Evolutionary conservation across 2,329 filamentous ascomycete species (phyloP).

Genomic region (Thelonectria rubi): DNA sequence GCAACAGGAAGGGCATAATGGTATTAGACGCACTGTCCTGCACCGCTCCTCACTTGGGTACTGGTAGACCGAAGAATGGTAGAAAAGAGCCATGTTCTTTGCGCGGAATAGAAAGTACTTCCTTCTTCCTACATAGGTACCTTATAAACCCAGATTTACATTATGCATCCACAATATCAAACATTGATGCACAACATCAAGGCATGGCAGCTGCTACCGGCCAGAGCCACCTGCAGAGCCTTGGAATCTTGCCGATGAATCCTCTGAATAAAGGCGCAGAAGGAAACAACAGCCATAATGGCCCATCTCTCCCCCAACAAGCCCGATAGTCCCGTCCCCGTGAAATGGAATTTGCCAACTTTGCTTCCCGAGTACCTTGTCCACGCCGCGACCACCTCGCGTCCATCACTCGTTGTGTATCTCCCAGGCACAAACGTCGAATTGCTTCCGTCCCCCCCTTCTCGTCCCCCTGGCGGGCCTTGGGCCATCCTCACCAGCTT

Average conservation of each 20-base stretch:
- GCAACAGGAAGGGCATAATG: too few relatives aligned
- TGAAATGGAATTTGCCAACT: slow-evolving; percentile 35
- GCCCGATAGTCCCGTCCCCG: slow-evolving; percentile 36
- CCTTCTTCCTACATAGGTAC: too few relatives aligned
- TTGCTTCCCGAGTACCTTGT: slow-evolving; percentile 27
- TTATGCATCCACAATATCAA: not conserved
- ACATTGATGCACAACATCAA: too few relatives aligned
- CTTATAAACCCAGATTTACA: too few relatives aligned
- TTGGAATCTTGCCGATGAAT: slow-evolving; percentile 4
- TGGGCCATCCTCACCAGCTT: slow-evolving; percentile 35
- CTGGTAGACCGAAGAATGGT: too few relatives aligned
- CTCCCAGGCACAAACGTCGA: slow-evolving; percentile 24
- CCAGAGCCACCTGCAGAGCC: too few relatives aligned
- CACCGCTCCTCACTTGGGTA: too few relatives aligned
- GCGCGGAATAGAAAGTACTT: too few relatives aligned
- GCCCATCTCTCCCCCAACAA: slow-evolving; percentile 40
- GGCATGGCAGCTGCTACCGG: too few relatives aligned
- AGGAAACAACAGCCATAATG: slow-evolving; percentile 38
- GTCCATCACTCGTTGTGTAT: slow-evolving; percentile 30
- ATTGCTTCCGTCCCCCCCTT: not conserved
- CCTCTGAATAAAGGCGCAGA: slow-evolving; percentile 29
- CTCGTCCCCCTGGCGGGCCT: slow-evolving; percentile 22
- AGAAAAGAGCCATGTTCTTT: not conserved
- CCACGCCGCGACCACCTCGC: slow-evolving; percentile 40
- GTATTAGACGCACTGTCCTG: too few relatives aligned